Evolutionary conservation across 345 rosid species (phyloP), one percentile per base, ranked within the genome.

Genomic region (Eucalyptus virginea): DNA sequence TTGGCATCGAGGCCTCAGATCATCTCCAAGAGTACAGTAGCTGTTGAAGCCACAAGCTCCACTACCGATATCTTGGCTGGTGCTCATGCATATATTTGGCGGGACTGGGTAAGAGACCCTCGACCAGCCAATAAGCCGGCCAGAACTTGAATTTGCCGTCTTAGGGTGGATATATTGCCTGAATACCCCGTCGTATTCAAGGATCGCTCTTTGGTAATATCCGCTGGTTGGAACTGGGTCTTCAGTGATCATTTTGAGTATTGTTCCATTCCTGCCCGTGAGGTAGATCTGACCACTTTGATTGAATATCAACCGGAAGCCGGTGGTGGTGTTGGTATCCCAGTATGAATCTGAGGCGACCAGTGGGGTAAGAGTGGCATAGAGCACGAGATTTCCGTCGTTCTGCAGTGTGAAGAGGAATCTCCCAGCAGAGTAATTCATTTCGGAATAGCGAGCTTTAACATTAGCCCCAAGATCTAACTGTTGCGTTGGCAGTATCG

Each of bases 31-130:
- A 16, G 3, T 52, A 87, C 98, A 95, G 26, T 88, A 92, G 91
- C 92, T 94, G 87, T 95, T 95, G 91, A 37, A 93, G n/a, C 97
- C 98, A 85, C 97, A 96, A 17, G 94, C 93, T 65, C 93, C 94
- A 34, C 85, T 0, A 1, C 80, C 42, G 0, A 1, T 3, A 1
- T 5, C 0, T 58, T 3, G 65, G 2, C 0, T 1, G 21, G 0
- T 6, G 8, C 54, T 51, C 8, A 0, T 6, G 23, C 54, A 51
- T 6, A 51, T 1, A 51, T 51, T 51, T 6, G 2, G 1, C 0
- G 54, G 54, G 23, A 51, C 2, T 0, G 54, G 54, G 54, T 0
- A 0, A 51, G 54, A 51, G 54, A 51, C 8, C 0, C 0, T 6
- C 8, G 21, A 50, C 54, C 21, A 50, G 54, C 21, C 4, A 0